Evolutionary conservation across 352 stramenopile species (phyloP).

Genomic region (Pythium angustatum): DNA sequence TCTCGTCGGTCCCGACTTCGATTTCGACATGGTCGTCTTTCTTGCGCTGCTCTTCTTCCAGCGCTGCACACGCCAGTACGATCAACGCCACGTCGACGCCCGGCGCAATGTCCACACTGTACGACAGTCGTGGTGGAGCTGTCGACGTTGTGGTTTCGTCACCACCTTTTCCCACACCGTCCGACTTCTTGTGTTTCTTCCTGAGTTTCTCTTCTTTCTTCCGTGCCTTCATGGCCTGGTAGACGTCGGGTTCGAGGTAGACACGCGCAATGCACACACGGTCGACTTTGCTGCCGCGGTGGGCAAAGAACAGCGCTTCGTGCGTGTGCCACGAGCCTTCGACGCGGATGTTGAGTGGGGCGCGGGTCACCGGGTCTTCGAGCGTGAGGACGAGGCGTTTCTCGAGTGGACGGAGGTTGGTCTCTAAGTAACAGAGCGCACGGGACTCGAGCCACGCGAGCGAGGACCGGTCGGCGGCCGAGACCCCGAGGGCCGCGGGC

Average conservation of each 20-base stretch:
- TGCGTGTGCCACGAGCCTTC: constrained; percentile 15
- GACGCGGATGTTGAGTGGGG: background rate
- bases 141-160: background rate
- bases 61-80: constrained; percentile 17
- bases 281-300: background rate
- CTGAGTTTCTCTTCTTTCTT: background rate
- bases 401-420: constrained; percentile 18
- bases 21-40: background rate
- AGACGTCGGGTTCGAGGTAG: constrained; percentile 1
- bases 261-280: constrained; percentile 21
- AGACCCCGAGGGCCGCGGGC: background rate
- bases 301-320: constrained; percentile 15
- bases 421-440: constrained; percentile 23
- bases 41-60: constrained; percentile 18
- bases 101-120: constrained; percentile 15
- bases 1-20: constrained; percentile 17
- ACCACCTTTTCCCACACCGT: too few species aligned
- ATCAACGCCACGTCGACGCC: constrained; percentile 23
- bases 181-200: background rate
- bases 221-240: background rate
- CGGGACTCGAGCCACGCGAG: background rate
- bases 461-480: background rate
- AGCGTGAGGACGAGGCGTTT: constrained; percentile 12
- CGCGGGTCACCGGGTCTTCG: constrained; percentile 6
- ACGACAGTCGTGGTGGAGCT: too few species aligned